phyloP scores from a whole-genome alignment of 306 rosid genomes.

The Casuarina glauca region DNA sequence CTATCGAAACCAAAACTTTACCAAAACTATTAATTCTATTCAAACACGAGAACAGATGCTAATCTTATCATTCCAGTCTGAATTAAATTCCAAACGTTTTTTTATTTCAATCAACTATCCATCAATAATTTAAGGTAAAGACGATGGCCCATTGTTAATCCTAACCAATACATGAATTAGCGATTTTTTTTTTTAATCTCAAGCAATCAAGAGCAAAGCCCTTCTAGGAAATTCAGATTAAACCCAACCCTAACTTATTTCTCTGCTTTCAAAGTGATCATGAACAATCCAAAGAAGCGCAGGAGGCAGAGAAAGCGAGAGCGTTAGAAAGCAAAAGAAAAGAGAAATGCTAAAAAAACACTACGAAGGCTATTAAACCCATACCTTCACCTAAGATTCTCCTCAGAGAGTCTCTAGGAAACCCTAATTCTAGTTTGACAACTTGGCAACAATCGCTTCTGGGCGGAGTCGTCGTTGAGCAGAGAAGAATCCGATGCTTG shows the following conservation, averaged over 20 bases:
- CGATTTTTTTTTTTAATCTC: neutral
- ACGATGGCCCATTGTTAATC: slow-evolving; percentile 17
- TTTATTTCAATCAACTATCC: neutral
- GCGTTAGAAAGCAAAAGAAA: slow-evolving; percentile 6
- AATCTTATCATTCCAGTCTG: neutral
- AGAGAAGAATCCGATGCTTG: neutral
- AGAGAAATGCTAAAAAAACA: neutral
- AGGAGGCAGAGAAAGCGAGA: neutral
- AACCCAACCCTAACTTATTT: slow-evolving; percentile 4
- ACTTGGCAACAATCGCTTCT: neutral
- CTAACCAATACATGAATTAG: neutral
- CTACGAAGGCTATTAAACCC: neutral
- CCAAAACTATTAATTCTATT: neutral
- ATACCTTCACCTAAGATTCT: neutral
- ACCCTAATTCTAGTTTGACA: slow-evolving; percentile 21
- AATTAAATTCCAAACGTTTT: neutral
- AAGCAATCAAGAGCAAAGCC: neutral
- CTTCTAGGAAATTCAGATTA: slow-evolving; percentile 8
- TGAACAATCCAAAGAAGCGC: neutral
- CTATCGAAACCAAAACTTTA: neutral
- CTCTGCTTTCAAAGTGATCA: slow-evolving; percentile 6
- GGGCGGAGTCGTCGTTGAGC: neutral
- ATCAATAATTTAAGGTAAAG: slow-evolving; percentile 1
- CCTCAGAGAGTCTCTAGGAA: neutral
- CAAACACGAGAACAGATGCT: neutral